Evolutionary conservation across 1,284 basidiomycete species (phyloP).

Genomic region (Leccinum fallax): DNA sequence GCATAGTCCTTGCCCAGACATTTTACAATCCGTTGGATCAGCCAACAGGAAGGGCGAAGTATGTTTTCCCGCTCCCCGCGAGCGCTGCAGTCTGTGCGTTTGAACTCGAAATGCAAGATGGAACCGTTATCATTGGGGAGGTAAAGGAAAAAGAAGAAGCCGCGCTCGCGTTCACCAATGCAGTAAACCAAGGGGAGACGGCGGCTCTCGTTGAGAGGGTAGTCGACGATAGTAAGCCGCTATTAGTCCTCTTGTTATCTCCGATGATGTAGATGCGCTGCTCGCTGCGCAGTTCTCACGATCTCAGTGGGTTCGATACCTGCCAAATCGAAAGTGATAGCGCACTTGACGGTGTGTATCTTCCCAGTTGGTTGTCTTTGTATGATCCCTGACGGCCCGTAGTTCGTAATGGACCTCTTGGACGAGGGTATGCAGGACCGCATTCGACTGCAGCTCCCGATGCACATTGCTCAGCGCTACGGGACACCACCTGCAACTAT

Average conservation of each 20-base stretch:
- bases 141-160: conserved; percentile 54
- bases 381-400: neutral
- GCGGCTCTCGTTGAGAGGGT: conserved; percentile 53
- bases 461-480: conserved; percentile 52
- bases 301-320: conserved; percentile 58
- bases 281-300: conserved; percentile 47
- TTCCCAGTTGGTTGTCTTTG: neutral
- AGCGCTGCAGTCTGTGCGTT: conserved; percentile 54
- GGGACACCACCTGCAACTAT: conserved; percentile 45
- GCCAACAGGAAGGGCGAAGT: conserved; percentile 48
- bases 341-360: conserved; percentile 45
- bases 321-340: conserved; percentile 40
- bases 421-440: conserved; percentile 45
- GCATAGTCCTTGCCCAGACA: conserved; percentile 50
- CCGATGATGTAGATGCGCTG: neutral
- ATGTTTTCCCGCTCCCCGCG: conserved; percentile 62
- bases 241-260: neutral
- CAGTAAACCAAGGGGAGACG: conserved; percentile 42
- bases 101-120: conserved; percentile 44
- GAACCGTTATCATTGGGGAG: conserved; percentile 45
- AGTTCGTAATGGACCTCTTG: conserved; percentile 45
- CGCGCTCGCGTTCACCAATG: conserved; percentile 43
- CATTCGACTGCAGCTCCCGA: conserved; percentile 54
- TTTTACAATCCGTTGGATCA: conserved; percentile 44
- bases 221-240: conserved; percentile 51